Evolutionary conservation across 2,329 filamentous ascomycete species (phyloP).

Genomic region (Helicocarpus griseus): DNA sequence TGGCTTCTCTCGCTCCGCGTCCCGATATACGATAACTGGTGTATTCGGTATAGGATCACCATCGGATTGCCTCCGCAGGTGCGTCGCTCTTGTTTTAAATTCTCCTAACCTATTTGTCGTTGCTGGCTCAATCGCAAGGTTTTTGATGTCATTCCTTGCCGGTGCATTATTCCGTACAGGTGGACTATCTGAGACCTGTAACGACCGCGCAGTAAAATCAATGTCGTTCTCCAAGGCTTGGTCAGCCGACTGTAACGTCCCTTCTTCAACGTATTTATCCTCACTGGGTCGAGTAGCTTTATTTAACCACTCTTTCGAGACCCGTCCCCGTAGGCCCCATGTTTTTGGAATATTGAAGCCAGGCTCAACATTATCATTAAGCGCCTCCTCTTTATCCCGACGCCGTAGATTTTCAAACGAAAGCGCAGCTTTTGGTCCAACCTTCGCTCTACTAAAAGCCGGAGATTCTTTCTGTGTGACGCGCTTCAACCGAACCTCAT

Average conservation of each 20-base stretch:
- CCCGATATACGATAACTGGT: constrained; percentile 29
- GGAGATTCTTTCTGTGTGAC: constrained; percentile 30
- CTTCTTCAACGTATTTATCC: constrained; percentile 11
- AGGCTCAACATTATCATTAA: constrained; percentile 17
- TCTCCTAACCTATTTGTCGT: constrained; percentile 14
- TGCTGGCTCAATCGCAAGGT: constrained; percentile 13
- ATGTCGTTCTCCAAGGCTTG: constrained; percentile 18
- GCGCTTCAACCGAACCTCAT: constrained; percentile 30
- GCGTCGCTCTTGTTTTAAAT: constrained; percentile 6
- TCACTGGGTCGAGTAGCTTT: constrained; percentile 19
- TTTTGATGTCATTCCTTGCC: constrained; percentile 17
- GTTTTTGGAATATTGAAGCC: constrained; percentile 27
- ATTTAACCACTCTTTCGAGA: constrained; percentile 26
- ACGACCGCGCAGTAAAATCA: constrained; percentile 19
- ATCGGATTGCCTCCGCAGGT: constrained; percentile 12
- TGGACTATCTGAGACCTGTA: constrained; percentile 24
- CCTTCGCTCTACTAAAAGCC: constrained; percentile 30
- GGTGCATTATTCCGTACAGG: constrained; percentile 18
- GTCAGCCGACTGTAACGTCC: constrained; percentile 10
- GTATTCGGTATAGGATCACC: constrained; percentile 29
- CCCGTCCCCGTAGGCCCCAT: constrained; percentile 27
- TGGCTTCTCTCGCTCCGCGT: constrained; percentile 21
- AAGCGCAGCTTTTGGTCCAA: constrained; percentile 20
- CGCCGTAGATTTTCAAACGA: constrained; percentile 30
- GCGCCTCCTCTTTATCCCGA: constrained; percentile 20